Conservation (phyloP, 176 grass and related monocot species). For the Carex pumila region DNA sequence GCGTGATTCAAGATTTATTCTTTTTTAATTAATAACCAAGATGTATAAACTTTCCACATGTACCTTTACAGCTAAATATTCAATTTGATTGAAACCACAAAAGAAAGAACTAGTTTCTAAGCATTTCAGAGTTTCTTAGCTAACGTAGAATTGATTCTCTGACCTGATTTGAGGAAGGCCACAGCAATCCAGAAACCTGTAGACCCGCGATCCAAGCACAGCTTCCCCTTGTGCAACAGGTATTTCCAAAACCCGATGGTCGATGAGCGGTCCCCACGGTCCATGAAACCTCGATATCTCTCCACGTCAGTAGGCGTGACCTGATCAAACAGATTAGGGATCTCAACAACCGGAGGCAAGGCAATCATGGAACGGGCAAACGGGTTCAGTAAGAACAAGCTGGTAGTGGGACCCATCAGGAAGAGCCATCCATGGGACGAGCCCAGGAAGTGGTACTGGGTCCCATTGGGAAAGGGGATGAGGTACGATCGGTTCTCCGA, state of each 20-base stretch:
- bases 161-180: conserved; percentile 28
- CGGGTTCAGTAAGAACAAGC: conserved; percentile 5
- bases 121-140: not conserved
- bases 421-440: conserved; percentile 31
- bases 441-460: conserved; percentile 10
- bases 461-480: not conserved
- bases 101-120: not conserved
- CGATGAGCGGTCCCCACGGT: not conserved
- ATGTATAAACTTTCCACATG: not conserved
- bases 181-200: not conserved
- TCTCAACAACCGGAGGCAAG: conserved; percentile 18
- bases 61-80: not conserved
- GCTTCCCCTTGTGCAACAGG: conserved; percentile 21
- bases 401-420: conserved; percentile 8
- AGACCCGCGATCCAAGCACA: conserved; percentile 2
- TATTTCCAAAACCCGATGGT: conserved; percentile 18
- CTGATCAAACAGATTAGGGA: conserved; percentile 24
- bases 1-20: not conserved
- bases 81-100: not conserved
- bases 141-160: not conserved
- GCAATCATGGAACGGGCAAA: conserved; percentile 1
- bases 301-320: conserved; percentile 20
- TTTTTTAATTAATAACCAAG: not conserved
- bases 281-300: not conserved
- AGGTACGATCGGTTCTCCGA: conserved; percentile 4